Base-by-base conservation (phyloP, 257 asterid genomes). In the Solanum sparsipilum region DNA sequence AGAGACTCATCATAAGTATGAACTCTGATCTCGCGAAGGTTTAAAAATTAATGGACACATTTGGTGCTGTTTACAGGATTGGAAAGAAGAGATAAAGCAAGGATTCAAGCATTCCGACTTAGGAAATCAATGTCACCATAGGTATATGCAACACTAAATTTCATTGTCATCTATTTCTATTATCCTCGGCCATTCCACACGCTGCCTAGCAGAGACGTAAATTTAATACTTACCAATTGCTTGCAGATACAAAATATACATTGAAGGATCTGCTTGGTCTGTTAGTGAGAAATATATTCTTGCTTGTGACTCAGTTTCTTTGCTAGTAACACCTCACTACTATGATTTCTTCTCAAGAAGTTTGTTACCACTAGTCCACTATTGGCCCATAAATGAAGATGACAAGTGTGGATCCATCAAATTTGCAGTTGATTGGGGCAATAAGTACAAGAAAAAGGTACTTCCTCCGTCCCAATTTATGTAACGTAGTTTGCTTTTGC, bases 191-290 rank as follows among this genome's bases (percentile, higher is more conserved):
- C 63, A 52, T 52, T 52, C 4, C 63, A 16, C 23, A 6, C 63
- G 63, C 23, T 52, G 63, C 63, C 63, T 52, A 52, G 23, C 9
- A 52, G 63, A 52, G 63, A 52, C 9, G 63, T 52, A 52, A 52
- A 18, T 52, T 52, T 52, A 52, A 52, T 52, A 52, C 63, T 52
- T 52, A 52, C 63, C 23, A 52, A 52, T 52, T 52, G 63, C 63
- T 52, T 52, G 75, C 86, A 90, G 92, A 75, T 90, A 88, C 46
- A 90, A 90, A 86, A 88, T 90, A 84, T 90, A 90, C 41, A 86
- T 86, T 13, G 91, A 90, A 87, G 91, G 92, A 87, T 88, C 87
- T 67, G 89, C 92, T 3, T 90, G 91, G 90, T 87, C 92, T n/a
- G 91, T 90, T 15, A 90, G 92, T 63, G 89, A 90, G 76, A 90